Base-by-base conservation (phyloP, 1,139 yeast genomes). In the Yamadazyma conglobata region DNA sequence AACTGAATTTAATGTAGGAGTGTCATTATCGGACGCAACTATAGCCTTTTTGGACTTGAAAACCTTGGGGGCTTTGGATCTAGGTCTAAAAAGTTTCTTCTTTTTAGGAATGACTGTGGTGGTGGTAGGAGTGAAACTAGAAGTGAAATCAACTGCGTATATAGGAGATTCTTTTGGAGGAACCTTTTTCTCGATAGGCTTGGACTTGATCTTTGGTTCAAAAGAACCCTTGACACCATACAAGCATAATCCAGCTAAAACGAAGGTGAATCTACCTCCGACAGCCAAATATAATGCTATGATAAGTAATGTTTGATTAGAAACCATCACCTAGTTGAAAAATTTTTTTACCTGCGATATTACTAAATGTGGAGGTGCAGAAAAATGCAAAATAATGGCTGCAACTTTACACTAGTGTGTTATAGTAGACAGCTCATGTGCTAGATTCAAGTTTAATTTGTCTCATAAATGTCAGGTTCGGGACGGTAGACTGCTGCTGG, bases 61-160 rank as follows among this genome's bases (percentile, higher is more conserved):
- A 8, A 70, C 47, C 39, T 61, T 67, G 5, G 76, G 69, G 5
- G 54, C 38, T 35, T 67, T 53, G 6, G 30, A 15, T 7, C 57
- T 54, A 21, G 56, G 43, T 20, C 54, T 36, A n/a, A n/a, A n/a
- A n/a, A n/a, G n/a, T n/a, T n/a, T n/a, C 27, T 47, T 49, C 9
- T 22, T 32, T 19, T 30, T 27, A 4, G 42, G 38, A 12, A 53
- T 45, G n/a, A 33, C 31, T 4, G 58, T 47, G 13, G 56, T 47
- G 5, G 46, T 37, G 3, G 44, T 30, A 5, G 67, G 58, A 7
- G 60, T 47, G 38, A 51, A 56, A 9, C 56, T 40, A 5, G 68
- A 58, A 4, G 73, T 68, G 47, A 67, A 69, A 42, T 67, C 75
- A 6, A 69, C 59, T 2, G 63, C 73, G 42, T 60, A 60, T 23